These are phyloP conservation scores for Tremellales sp. DNA, from an alignment of 1,284 basidiomycete species.

Conservation along the genomic window DNA sequence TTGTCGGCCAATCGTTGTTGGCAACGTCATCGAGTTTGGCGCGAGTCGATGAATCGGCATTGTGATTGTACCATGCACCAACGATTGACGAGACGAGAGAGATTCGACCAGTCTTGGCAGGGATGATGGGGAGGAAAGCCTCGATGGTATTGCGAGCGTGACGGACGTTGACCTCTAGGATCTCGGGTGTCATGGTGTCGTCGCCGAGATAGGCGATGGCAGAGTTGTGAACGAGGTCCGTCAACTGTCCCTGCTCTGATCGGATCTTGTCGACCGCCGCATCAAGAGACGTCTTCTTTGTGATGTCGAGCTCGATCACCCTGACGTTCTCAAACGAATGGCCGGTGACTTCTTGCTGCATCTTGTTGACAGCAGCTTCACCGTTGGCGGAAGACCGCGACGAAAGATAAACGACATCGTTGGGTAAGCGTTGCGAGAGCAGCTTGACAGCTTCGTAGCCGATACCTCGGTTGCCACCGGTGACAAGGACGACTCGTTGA, in stretches of 20 bases:
- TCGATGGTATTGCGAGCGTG: conserved; percentile 9
- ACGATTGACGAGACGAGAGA: conserved; percentile 11
- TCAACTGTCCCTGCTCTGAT: conserved; percentile 8
- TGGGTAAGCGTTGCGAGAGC: conserved; percentile 9
- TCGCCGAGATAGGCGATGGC: conserved; percentile 7
- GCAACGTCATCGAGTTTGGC: conserved; percentile 2
- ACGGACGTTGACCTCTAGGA: conserved; percentile 14
- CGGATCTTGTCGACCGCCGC: conserved; percentile 5
- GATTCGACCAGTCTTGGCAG: conserved; percentile 5
- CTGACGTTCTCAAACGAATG: conserved; percentile 10
- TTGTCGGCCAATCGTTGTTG: conserved; percentile 5
- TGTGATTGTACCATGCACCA: conserved; percentile 9
- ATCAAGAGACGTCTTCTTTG: conserved; percentile 5
- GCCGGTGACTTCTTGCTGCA: conserved; percentile 1
- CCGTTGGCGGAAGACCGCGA: conserved; percentile 13
- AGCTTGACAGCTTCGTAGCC: conserved; percentile 17
- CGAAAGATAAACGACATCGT: conserved; percentile 11
- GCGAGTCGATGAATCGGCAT: not conserved
- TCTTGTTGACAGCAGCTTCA: conserved; percentile 11
- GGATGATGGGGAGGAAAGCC: conserved; percentile 11
- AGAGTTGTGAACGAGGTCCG: conserved; percentile 14
- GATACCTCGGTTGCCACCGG: conserved; percentile 16
- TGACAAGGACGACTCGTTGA: conserved; percentile 13
- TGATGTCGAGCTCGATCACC: conserved; percentile 14
- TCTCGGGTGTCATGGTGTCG: not conserved